Percentiles rank a stretch among this genome's conserved stretches.
Conservation (phyloP, 441 rosid species). For the Capsella rubella region DNA sequence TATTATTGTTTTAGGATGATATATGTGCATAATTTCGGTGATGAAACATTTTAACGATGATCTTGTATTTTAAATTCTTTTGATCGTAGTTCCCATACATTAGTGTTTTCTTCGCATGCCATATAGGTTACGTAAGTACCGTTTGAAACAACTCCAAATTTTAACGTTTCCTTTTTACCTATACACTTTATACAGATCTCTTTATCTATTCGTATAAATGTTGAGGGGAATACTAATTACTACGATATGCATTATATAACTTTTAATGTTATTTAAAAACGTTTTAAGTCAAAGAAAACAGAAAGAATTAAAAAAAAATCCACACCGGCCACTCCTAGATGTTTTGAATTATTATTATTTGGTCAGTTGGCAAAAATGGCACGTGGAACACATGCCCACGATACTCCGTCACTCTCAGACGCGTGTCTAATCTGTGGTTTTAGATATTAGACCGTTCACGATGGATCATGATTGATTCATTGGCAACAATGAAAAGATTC, state of each 20-base stretch:
- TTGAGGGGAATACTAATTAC: too few species aligned
- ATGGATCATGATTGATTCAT: slow-evolving; percentile 41
- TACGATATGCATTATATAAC: neutral
- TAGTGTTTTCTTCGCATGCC: neutral
- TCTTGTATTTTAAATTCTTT: neutral
- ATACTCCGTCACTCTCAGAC: slow-evolving; percentile 22
- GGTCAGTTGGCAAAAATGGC: slow-evolving; percentile 29
- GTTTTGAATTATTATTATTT: slow-evolving; percentile 39
- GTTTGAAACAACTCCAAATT: neutral
- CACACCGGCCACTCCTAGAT: slow-evolving; percentile 39
- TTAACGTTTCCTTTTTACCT: too few species aligned
- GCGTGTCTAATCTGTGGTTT: slow-evolving; percentile 11
- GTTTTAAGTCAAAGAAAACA: slow-evolving; percentile 24
- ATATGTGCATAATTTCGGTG: neutral
- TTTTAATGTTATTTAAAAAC: neutral
- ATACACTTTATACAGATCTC: too few species aligned
- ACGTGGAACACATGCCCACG: slow-evolving; percentile 48
- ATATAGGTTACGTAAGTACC: neutral
- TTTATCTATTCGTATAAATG: too few species aligned
- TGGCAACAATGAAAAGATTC: neutral
- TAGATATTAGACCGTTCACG: slow-evolving; percentile 30
- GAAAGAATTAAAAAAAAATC: slow-evolving; percentile 14
- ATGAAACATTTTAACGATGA: too few species aligned
- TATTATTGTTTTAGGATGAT: neutral
- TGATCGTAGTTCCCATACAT: neutral